Evolutionary conservation across 2,329 filamentous ascomycete genomes (phyloP).

Genomic region (Didymella glomerata): DNA sequence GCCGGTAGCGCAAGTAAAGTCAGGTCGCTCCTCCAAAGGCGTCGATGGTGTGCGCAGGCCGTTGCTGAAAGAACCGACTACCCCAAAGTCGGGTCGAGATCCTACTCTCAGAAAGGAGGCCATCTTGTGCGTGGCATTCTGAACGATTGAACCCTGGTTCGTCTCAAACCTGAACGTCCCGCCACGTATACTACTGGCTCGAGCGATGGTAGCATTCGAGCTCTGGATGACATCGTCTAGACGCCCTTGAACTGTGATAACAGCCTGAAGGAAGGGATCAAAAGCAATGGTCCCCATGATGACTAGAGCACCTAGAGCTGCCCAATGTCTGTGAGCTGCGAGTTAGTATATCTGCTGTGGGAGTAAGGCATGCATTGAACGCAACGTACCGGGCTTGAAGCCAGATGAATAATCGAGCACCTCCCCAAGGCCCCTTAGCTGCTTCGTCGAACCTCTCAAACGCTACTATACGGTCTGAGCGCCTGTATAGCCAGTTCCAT

Average conservation of each 20-base stretch:
- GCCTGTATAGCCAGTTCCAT: conserved; percentile 23
- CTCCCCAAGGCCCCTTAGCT: conserved; percentile 25
- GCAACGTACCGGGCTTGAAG: conserved; percentile 10
- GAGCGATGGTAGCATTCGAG: too few species aligned
- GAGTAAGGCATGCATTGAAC: not conserved
- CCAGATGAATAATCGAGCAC: conserved; percentile 20
- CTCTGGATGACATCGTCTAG: too few species aligned
- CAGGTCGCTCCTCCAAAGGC: too few species aligned
- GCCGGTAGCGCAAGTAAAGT: too few species aligned
- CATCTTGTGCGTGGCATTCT: too few species aligned
- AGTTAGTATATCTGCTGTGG: not conserved
- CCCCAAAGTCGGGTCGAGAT: too few species aligned
- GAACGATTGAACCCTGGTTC: too few species aligned
- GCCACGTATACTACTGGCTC: too few species aligned
- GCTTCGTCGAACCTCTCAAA: conserved; percentile 29
- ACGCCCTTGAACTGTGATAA: conserved; percentile 1
- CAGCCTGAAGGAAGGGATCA: conserved; percentile 23
- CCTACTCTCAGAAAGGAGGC: too few species aligned
- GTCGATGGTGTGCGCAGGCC: too few species aligned
- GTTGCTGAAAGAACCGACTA: too few species aligned
- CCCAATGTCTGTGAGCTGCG: conserved; percentile 14
- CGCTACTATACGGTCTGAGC: conserved; percentile 3
- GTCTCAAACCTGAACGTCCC: too few species aligned
- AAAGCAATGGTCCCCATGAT: conserved; percentile 16
- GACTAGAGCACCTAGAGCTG: conserved; percentile 18